Evolutionary conservation across 345 rosid species (phyloP).

Genomic region (Populus euphratica): DNA sequence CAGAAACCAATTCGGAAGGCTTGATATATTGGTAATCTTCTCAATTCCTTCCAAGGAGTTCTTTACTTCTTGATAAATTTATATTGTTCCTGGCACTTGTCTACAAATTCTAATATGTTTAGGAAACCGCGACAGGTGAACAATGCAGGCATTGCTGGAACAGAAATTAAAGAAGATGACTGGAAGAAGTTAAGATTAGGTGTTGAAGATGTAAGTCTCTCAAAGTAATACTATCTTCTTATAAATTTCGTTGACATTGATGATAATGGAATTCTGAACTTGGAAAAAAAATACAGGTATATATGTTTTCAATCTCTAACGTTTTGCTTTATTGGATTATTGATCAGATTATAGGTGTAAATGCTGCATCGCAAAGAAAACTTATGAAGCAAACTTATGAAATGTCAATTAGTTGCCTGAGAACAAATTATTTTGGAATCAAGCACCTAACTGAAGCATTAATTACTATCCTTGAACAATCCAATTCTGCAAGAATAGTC

Average conservation of each 20-base stretch:
- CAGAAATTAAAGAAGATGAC: not conserved
- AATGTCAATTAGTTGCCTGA: not conserved
- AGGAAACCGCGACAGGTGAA: not conserved
- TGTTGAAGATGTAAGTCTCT: no score
- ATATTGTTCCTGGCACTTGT: no score
- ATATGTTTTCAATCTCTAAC: not conserved
- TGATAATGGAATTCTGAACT: no score
- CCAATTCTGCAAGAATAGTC: slow-evolving; percentile 14
- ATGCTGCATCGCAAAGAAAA: no score
- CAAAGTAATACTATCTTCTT: no score
- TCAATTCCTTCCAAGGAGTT: not conserved
- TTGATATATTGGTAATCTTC: slow-evolving; percentile 6
- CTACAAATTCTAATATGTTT: not conserved
- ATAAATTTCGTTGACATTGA: no score
- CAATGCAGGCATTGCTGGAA: not conserved
- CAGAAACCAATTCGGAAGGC: slow-evolving; percentile 13
- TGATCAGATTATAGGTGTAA: no score
- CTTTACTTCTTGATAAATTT: not conserved
- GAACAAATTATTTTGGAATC: slow-evolving; percentile 13
- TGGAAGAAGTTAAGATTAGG: not conserved
- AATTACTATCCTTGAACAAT: not conserved
- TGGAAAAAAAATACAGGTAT: no score
- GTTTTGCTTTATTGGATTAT: not conserved
- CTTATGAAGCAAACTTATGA: not conserved
- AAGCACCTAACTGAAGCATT: slow-evolving; percentile 8